phyloP scores from a whole-genome alignment of 2,329 filamentous ascomycete species.

The Elsinoe arachidis region DNA sequence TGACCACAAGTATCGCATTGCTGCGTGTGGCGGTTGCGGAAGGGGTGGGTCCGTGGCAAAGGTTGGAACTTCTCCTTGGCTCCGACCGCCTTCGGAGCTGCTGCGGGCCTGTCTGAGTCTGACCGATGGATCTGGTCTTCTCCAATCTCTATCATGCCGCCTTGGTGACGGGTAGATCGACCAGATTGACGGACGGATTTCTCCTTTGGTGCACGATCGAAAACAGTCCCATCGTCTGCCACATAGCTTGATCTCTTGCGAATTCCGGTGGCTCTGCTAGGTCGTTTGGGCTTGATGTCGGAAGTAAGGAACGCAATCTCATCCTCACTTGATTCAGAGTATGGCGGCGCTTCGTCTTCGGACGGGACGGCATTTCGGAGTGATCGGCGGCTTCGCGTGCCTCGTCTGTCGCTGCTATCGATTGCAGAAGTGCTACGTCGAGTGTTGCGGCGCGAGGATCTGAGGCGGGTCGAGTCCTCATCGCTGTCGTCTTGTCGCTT shows the following conservation, averaged over 20 bases:
- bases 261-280: slow-evolving; percentile 15
- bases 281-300: slow-evolving; percentile 31
- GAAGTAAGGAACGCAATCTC: slow-evolving; percentile 28
- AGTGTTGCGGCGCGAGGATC: neutral
- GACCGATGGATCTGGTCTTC: slow-evolving; percentile 49
- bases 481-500: neutral
- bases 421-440: neutral
- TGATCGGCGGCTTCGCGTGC: neutral
- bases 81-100: slow-evolving; percentile 49
- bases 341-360: slow-evolving; percentile 14
- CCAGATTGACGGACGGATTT: slow-evolving; percentile 35
- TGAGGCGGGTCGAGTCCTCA: neutral
- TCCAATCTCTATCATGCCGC: slow-evolving; percentile 45
- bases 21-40: slow-evolving; percentile 60
- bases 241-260: slow-evolving; percentile 27
- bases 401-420: neutral
- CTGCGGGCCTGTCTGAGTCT: slow-evolving; percentile 32
- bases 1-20: slow-evolving; percentile 65
- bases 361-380: slow-evolving; percentile 7
- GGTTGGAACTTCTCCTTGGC: slow-evolving; percentile 63
- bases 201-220: slow-evolving; percentile 11
- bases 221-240: slow-evolving; percentile 15
- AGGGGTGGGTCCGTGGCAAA: slow-evolving; percentile 53
- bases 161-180: slow-evolving; percentile 36
- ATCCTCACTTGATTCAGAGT: slow-evolving; percentile 13